Evolutionary conservation across 2,329 filamentous ascomycete species (phyloP), one percentile per base, ranked within the genome.

Genomic region (Epichloe coenophiala): DNA sequence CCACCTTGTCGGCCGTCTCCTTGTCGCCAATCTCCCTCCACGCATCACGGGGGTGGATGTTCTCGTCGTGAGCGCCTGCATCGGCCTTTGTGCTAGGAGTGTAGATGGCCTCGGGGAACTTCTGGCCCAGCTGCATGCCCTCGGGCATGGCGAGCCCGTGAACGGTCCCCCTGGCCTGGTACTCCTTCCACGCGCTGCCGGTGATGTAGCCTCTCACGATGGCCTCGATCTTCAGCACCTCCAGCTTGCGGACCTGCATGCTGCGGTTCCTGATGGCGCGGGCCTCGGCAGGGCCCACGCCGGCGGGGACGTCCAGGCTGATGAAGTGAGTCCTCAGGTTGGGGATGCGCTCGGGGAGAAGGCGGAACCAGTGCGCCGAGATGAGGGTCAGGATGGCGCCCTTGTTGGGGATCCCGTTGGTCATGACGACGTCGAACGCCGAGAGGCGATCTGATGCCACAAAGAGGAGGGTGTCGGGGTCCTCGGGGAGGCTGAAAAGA

Each of bases 381-480:
- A 67, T 58, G 45, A 65, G 61, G 31, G 71, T 75, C 47, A 79
- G 68, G 48, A 78, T 67, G 52, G 65, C 64, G 57, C 77, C 77
- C 69, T 80, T 80, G 62, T 70, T 62, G 44, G 72, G 70, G 47
- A 77, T 71, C 56, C 72, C 72, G 60, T 93, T 96, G 60, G 78
- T 71, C 75, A 95, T 82, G 59, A 95, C 81, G 59, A 94, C 88
- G 76, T 97, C 91, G 73, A 91, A 97, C 51, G 93, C 93, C 23
- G 88, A 95, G 65, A 96, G 93, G 58, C 93, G 84, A 71, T 96
- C 90, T 13, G 87, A 86, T 23, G 87, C 84, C 50, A 90, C 81
- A 63, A 95, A 91, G 51, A 95, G 82, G 4, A 95, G 78, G 2
- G 80, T 84, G 40, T 55, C 47, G 42, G 59, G 52, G 51, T 80